A percentile compares a stretch with the other conserved stretches of the same genome.
Evolutionary conservation across 176 grass and related monocot genomes (phyloP).

Genomic region (Triticum timopheevii): DNA sequence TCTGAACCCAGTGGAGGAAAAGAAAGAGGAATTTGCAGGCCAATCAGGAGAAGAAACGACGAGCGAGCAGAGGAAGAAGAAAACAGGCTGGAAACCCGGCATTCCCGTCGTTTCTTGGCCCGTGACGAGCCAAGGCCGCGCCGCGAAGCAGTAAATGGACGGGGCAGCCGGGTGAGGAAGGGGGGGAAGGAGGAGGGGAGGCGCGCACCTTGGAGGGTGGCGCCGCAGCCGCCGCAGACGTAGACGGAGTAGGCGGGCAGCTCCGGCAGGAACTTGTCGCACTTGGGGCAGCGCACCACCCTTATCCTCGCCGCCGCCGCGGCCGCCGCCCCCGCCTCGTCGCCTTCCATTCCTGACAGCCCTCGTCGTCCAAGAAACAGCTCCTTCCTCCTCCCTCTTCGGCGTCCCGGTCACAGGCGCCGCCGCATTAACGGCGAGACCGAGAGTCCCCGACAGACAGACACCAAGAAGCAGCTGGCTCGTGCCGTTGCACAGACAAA

Average conservation of each 20-base stretch:
- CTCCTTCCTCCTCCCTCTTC: background rate
- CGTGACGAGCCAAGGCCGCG: background rate
- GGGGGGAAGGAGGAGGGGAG: background rate
- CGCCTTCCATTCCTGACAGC: constrained; percentile 34
- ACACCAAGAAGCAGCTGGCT: background rate
- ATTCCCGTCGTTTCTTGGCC: background rate
- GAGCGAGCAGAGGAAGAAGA: background rate
- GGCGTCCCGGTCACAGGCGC: background rate
- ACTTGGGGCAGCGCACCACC: constrained; percentile 90
- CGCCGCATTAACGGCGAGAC: background rate
- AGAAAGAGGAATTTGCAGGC: background rate
- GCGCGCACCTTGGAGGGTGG: constrained; percentile 68
- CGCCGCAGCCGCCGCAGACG: constrained; percentile 83
- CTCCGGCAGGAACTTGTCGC: constrained; percentile 97
- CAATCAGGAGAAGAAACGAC: background rate
- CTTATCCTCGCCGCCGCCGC: constrained; percentile 55
- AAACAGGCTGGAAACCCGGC: background rate
- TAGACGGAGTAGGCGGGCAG: constrained; percentile 81
- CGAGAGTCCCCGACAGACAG: background rate
- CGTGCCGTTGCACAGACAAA: background rate
- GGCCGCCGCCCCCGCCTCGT: constrained; percentile 20
- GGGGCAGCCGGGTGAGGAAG: background rate
- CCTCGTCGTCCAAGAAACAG: background rate
- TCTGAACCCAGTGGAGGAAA: background rate
- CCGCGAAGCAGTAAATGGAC: background rate